Evolutionary conservation across 2,329 filamentous ascomycete genomes (phyloP).

Genomic region (Trichoderma aggressivum): DNA sequence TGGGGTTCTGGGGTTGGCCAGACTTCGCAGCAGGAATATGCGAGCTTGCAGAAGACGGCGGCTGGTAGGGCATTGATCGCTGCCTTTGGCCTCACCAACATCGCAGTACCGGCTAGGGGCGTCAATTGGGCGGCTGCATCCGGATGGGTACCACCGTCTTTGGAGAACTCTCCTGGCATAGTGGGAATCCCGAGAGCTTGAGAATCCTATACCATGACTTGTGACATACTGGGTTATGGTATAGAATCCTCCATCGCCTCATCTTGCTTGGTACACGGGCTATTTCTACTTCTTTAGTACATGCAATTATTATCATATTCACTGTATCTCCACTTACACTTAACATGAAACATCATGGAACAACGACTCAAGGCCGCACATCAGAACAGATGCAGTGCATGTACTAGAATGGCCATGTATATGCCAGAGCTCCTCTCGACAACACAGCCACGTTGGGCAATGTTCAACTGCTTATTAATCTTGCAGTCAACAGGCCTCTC

Average conservation of each 20-base stretch:
- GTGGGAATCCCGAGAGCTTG: not conserved
- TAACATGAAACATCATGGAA: not conserved
- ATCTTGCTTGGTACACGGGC: not conserved
- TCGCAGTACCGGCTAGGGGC: not conserved
- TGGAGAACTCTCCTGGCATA: not conserved
- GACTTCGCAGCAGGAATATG: not conserved
- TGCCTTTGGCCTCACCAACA: not conserved
- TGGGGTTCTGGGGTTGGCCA: not conserved
- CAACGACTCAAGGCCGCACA: not conserved
- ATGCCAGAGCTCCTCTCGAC: not conserved
- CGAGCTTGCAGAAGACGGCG: not conserved
- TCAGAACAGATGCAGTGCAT: not conserved
- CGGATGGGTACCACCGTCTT: not conserved
- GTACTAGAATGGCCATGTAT: not conserved
- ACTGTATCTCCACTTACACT: not conserved
- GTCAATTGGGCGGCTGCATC: not conserved
- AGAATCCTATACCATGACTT: not conserved
- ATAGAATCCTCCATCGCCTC: too few species aligned
- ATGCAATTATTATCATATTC: not conserved
- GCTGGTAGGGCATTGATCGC: not conserved
- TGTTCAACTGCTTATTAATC: not conserved
- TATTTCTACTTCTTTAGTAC: not conserved
- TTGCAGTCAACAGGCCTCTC: not conserved
- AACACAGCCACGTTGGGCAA: not conserved
- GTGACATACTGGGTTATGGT: not conserved